These are phyloP conservation scores for Ciborinia camelliae DNA, from an alignment of 2,329 filamentous ascomycete genomes.

Conservation along the genomic window DNA sequence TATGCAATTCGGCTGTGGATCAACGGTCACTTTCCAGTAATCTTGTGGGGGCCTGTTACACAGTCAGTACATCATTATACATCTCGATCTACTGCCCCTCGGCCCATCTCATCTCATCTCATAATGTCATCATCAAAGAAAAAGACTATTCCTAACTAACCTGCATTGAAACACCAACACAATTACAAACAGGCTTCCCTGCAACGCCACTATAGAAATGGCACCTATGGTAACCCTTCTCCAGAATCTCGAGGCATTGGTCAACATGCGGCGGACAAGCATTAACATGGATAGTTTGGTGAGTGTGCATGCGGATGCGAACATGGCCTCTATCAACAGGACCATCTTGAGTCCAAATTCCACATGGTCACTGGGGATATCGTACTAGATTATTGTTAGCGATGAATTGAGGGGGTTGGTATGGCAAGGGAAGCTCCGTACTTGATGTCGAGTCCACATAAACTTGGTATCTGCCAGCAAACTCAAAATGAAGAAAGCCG, in stretches of 20 bases:
- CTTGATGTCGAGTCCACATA: constrained; percentile 41
- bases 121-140: not conserved
- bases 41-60: constrained; percentile 38
- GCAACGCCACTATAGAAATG: constrained; percentile 26
- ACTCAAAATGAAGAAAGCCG: constrained; percentile 40
- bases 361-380: constrained; percentile 39
- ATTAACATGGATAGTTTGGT: constrained; percentile 43
- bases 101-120: not conserved
- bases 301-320: constrained; percentile 38
- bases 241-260: constrained; percentile 28
- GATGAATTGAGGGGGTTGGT: not conserved
- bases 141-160: constrained; percentile 19
- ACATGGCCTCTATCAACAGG: constrained; percentile 41
- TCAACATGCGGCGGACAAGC: constrained; percentile 30
- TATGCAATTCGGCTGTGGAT: constrained; percentile 43
- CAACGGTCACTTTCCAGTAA: constrained; percentile 40
- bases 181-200: constrained; percentile 30
- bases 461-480: constrained; percentile 39
- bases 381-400: constrained; percentile 36
- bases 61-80: not conserved
- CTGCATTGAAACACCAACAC: constrained; percentile 32
- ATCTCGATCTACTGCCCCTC: not conserved
- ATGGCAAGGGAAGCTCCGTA: not conserved
- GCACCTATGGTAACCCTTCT: constrained; percentile 26
- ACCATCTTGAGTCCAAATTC: constrained; percentile 41